phyloP scores from a whole-genome alignment of 441 rosid genomes.

The Populus hybrid region DNA sequence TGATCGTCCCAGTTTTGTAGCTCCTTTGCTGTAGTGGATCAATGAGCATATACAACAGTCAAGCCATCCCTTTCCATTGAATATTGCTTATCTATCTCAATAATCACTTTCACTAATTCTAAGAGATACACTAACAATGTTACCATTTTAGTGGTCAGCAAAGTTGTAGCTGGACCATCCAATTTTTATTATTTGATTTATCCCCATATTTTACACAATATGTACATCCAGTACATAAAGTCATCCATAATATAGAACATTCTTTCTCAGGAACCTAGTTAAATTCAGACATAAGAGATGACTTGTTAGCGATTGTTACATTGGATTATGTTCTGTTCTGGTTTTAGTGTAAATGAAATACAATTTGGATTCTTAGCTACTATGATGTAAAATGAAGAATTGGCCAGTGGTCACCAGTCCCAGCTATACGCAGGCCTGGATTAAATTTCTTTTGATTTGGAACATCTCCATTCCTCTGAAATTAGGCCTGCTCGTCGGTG shows the following conservation, averaged over 20 bases:
- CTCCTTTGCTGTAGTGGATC: conserved; percentile 13
- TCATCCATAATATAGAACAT: neutral
- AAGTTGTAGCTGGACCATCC: neutral
- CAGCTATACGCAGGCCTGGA: too few species aligned
- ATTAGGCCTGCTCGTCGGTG: neutral
- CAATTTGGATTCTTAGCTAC: neutral
- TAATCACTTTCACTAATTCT: neutral
- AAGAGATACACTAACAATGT: neutral
- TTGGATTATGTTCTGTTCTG: neutral
- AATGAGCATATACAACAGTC: neutral
- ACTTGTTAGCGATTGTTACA: neutral
- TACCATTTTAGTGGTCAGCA: neutral
- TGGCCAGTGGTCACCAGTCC: too few species aligned
- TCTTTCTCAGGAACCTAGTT: neutral
- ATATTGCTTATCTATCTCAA: neutral
- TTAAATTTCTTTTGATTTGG: neutral
- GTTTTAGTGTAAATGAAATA: neutral
- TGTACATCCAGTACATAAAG: neutral
- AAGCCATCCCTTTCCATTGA: neutral
- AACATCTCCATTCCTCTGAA: neutral
- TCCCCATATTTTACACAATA: too few species aligned
- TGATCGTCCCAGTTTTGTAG: conserved; percentile 35
- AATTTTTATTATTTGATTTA: too few species aligned
- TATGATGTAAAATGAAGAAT: neutral
- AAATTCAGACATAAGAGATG: too few species aligned